Percentiles rank a stretch among this genome's conserved stretches.
phyloP scores from a whole-genome alignment of 2,329 filamentous ascomycete species.

The Neofusicoccum laricinum region DNA sequence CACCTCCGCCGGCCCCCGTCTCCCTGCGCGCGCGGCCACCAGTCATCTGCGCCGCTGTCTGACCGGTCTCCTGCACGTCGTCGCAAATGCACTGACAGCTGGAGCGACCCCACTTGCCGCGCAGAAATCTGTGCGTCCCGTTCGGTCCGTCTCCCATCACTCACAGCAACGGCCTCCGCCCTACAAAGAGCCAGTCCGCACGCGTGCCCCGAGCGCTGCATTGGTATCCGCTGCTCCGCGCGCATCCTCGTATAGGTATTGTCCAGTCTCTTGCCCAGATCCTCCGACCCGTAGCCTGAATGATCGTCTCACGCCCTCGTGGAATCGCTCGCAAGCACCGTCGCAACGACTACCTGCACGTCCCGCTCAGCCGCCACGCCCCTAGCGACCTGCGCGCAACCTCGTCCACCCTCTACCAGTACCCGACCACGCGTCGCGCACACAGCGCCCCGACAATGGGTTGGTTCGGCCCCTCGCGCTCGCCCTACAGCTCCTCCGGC shows the following conservation, averaged over 20 bases:
- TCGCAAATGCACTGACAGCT: constrained; percentile 8
- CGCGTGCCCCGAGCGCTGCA: background rate
- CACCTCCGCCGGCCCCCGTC: background rate
- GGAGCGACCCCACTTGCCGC: constrained; percentile 8
- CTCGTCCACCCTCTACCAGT: background rate
- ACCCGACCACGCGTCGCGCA: background rate
- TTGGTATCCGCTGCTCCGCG: background rate
- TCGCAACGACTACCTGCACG: constrained; percentile 6
- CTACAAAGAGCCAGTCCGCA: background rate
- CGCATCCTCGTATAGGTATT: constrained; percentile 7
- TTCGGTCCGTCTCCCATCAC: constrained; percentile 7
- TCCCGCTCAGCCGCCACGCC: background rate
- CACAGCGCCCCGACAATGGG: constrained; percentile 25
- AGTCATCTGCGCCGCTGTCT: background rate
- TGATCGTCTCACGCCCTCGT: constrained; percentile 14
- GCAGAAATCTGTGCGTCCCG: constrained; percentile 15
- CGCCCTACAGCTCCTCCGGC: constrained; percentile 26
- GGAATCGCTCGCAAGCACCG: constrained; percentile 7
- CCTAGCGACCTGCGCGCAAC: constrained; percentile 1
- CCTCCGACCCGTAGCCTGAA: background rate
- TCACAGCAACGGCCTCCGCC: background rate
- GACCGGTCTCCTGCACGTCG: constrained; percentile 8
- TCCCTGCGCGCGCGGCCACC: background rate
- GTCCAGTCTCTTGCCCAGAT: background rate
- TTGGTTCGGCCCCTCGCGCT: constrained; percentile 34